Evolutionary conservation across 2,329 filamentous ascomycete genomes (phyloP).

Genomic region (Trichocomaceae sp.): DNA sequence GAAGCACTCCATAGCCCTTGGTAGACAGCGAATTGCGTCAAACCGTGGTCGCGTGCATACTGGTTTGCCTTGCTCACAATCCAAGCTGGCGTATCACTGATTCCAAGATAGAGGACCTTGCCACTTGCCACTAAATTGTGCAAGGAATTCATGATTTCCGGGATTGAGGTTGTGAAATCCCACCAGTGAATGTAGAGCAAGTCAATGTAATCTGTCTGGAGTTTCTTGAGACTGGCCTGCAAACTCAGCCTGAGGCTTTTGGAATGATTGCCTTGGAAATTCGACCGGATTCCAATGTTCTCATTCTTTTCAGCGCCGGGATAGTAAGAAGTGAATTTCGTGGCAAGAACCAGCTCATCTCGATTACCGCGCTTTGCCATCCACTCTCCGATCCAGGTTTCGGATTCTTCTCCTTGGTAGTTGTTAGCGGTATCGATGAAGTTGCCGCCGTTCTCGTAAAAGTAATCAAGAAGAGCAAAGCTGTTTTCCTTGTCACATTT

Average conservation of each 20-base stretch:
- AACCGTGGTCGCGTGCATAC: slow-evolving; percentile 34
- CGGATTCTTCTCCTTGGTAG: slow-evolving; percentile 59
- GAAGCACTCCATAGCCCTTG: slow-evolving; percentile 37
- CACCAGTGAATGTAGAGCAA: slow-evolving; percentile 53
- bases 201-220: slow-evolving; percentile 50
- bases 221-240: slow-evolving; percentile 40
- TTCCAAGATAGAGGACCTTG: slow-evolving; percentile 38
- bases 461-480: slow-evolving; percentile 61
- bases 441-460: slow-evolving; percentile 60
- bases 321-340: slow-evolving; percentile 60
- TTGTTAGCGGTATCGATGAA: slow-evolving; percentile 68
- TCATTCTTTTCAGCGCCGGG: slow-evolving; percentile 34
- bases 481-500: slow-evolving; percentile 56
- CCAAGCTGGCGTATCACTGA: slow-evolving; percentile 38
- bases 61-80: slow-evolving; percentile 35
- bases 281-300: slow-evolving; percentile 32
- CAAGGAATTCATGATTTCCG: slow-evolving; percentile 34
- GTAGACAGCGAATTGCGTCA: slow-evolving; percentile 36
- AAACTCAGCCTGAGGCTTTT: slow-evolving; percentile 39
- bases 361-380: slow-evolving; percentile 57
- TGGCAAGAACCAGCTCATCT: slow-evolving; percentile 64
- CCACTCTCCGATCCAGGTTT: slow-evolving; percentile 64
- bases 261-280: slow-evolving; percentile 41
- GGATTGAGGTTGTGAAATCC: slow-evolving; percentile 37
- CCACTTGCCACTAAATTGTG: slow-evolving; percentile 33